These are phyloP conservation scores for Fusarium sp. DNA, from an alignment of 2,329 filamentous ascomycete species.

Conservation along the genomic window DNA sequence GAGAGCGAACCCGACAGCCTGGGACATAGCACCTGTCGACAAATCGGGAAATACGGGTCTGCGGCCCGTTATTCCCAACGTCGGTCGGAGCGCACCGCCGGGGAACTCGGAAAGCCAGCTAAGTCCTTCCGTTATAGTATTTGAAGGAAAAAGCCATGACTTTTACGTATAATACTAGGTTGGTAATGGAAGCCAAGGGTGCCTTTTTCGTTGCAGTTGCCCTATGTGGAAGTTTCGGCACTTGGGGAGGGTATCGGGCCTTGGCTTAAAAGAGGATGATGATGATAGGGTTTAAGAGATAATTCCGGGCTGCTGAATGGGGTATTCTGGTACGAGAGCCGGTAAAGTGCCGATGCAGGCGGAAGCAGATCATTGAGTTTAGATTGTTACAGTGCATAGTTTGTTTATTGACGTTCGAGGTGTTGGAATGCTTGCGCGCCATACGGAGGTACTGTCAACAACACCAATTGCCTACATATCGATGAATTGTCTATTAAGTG, in stretches of 20 bases:
- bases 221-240: conserved; percentile 20
- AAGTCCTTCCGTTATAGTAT: not conserved
- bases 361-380: conserved; percentile 7
- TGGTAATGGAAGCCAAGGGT: not conserved
- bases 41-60: conserved; percentile 27
- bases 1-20: conserved; percentile 20
- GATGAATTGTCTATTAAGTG: not conserved
- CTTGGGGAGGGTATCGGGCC: not conserved
- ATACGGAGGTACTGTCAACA: not conserved
- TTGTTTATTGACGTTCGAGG: not conserved
- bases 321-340: not conserved
- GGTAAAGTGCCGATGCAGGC: conserved; percentile 14
- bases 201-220: conserved; percentile 17
- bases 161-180: not conserved
- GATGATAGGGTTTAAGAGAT: not conserved
- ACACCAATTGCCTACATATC: not conserved
- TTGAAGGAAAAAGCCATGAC: not conserved
- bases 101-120: not conserved
- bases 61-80: conserved; percentile 35
- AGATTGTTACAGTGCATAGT: not conserved
- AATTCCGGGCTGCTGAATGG: conserved; percentile 1
- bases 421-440: not conserved
- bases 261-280: conserved; percentile 6
- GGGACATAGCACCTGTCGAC: not conserved
- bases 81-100: conserved; percentile 30